Percentiles rank a stretch among this genome's conserved stretches.
phyloP scores from a whole-genome alignment of 306 rosid genomes.

The Arachis stenosperma region DNA sequence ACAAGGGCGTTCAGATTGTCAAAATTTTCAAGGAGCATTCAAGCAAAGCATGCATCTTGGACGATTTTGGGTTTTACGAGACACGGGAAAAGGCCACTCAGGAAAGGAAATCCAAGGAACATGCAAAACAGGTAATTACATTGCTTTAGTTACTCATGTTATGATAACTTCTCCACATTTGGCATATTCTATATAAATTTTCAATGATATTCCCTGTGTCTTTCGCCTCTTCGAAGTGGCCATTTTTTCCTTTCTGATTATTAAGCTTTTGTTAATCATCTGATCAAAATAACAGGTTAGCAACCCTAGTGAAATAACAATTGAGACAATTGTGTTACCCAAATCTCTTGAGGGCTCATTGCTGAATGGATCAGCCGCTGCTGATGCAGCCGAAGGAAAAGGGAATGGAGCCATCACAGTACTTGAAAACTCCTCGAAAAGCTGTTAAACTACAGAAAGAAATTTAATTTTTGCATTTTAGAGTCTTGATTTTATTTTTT shows the following conservation, averaged over 20 bases:
- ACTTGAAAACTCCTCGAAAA: slow-evolving; percentile 44
- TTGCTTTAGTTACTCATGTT: background rate
- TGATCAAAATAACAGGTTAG: slow-evolving; percentile 33
- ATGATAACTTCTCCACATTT: background rate
- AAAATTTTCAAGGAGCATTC: slow-evolving; percentile 53
- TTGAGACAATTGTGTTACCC: slow-evolving; percentile 37
- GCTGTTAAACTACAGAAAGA: slow-evolving; percentile 28
- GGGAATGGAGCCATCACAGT: slow-evolving; percentile 37
- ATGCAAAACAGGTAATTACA: slow-evolving; percentile 40
- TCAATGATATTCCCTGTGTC: background rate
- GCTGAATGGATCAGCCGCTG: slow-evolving; percentile 31
- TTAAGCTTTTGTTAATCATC: background rate
- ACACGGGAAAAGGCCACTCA: slow-evolving; percentile 42
- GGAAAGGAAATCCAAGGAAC: slow-evolving; percentile 52
- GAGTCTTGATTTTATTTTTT: background rate
- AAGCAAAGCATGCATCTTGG: slow-evolving; percentile 52
- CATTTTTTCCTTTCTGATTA: background rate
- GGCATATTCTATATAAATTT: slow-evolving; percentile 16
- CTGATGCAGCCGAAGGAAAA: slow-evolving; percentile 35
- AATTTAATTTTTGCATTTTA: background rate
- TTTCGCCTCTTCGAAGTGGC: background rate
- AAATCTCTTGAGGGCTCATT: slow-evolving; percentile 42
- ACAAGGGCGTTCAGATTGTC: slow-evolving; percentile 47
- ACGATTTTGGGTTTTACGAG: slow-evolving; percentile 62
- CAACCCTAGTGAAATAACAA: slow-evolving; percentile 34